These are phyloP conservation scores for Tripidium arundinaceum DNA, from an alignment of 202 grass and related monocot genomes.

Conservation along the genomic window DNA sequence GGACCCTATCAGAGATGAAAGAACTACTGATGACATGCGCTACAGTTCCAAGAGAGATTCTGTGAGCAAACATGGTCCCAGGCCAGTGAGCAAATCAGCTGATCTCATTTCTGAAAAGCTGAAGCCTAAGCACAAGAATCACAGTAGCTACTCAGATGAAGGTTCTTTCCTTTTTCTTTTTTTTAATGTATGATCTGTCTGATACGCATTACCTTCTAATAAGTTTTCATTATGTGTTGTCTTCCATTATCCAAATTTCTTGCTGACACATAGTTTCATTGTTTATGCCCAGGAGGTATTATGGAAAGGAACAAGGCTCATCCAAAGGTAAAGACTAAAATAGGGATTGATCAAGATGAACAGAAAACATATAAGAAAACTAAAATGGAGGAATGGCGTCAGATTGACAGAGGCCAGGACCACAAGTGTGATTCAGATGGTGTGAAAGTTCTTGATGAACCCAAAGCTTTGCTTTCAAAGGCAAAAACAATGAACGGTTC, in stretches of 20 bases:
- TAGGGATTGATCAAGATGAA: slow-evolving; percentile 50
- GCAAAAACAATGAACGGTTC: slow-evolving; percentile 16
- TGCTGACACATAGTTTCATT: slow-evolving; percentile 24
- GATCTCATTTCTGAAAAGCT: slow-evolving; percentile 32
- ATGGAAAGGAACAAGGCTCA: neutral
- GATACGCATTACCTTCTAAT: neutral
- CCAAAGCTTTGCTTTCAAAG: slow-evolving; percentile 35
- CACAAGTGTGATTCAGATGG: slow-evolving; percentile 25
- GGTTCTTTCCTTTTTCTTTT: slow-evolving; percentile 32
- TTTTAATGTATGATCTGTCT: slow-evolving; percentile 8
- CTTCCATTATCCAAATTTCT: slow-evolving; percentile 21
- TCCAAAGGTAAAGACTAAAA: slow-evolving; percentile 10
- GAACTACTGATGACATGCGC: slow-evolving; percentile 25
- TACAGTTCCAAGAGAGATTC: slow-evolving; percentile 27
- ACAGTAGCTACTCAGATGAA: slow-evolving; percentile 43
- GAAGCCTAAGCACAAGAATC: slow-evolving; percentile 37
- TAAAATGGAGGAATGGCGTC: slow-evolving; percentile 45
- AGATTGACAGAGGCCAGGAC: slow-evolving; percentile 37
- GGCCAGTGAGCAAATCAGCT: slow-evolving; percentile 39
- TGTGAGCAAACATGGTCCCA: slow-evolving; percentile 6
- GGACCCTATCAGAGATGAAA: slow-evolving; percentile 22
- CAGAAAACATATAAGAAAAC: slow-evolving; percentile 53
- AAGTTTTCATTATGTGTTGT: neutral
- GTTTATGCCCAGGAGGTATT: neutral
- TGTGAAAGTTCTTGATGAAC: slow-evolving; percentile 22